phyloP scores from a whole-genome alignment of 495 filamentous ascomycete species.

The Hypomontagnella submonticulosa region DNA sequence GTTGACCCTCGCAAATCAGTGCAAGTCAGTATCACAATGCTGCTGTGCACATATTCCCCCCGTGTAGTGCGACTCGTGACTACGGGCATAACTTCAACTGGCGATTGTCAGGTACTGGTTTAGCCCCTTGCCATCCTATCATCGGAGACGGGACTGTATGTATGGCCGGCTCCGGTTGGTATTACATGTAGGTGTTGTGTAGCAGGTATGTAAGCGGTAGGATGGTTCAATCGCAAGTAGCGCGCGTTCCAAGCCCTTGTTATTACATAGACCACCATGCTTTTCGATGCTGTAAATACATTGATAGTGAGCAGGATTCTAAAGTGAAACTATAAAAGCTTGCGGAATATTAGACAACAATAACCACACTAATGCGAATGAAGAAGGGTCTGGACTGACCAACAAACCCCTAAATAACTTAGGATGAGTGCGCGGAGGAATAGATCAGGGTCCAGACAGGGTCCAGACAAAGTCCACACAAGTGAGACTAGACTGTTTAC shows the following conservation, averaged over 20 bases:
- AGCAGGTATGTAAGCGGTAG: constrained; percentile 2
- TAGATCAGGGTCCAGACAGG: constrained; percentile 25
- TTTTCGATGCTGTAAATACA: no score
- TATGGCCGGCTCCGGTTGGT: neutral
- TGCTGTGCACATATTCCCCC: constrained; percentile 1
- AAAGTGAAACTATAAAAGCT: neutral
- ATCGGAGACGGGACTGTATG: constrained; percentile 16
- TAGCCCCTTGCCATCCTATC: neutral
- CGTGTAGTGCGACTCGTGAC: constrained; percentile 14
- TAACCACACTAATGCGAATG: constrained; percentile 23
- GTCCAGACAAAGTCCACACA: constrained; percentile 13
- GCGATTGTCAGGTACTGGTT: neutral
- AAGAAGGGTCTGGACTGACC: constrained; percentile 11
- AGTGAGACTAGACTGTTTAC: constrained; percentile 19
- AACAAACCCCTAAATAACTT: neutral
- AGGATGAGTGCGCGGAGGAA: constrained; percentile 14
- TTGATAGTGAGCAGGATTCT: constrained; percentile 20
- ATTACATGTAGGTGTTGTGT: no score
- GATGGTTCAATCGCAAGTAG: neutral
- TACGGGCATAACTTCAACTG: neutral
- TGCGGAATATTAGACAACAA: constrained; percentile 12
- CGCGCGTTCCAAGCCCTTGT: no score
- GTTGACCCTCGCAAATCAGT: constrained; percentile 3
- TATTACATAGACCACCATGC: no score
- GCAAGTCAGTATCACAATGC: constrained; percentile 7